These are phyloP conservation scores for Magnolia changhungtana DNA, from an alignment of 164 flowering plant genomes.

Conservation along the genomic window DNA sequence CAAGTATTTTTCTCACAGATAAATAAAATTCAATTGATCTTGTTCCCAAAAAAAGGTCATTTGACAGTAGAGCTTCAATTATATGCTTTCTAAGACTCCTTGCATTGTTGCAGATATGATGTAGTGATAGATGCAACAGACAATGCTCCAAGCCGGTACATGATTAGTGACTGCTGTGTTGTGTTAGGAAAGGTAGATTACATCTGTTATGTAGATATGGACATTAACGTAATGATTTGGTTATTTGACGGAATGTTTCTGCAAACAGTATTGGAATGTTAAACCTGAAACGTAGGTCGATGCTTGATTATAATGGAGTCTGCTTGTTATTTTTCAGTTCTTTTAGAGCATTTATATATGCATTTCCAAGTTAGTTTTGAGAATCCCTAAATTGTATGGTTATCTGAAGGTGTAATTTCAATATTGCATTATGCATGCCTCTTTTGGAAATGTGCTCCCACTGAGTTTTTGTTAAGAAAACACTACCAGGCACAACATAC, in stretches of 20 bases:
- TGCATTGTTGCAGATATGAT: slow-evolving; percentile 60
- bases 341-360: too few species aligned
- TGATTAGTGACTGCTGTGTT: slow-evolving; percentile 93
- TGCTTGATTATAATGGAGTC: too few species aligned
- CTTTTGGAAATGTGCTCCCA: too few species aligned
- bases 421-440: too few species aligned
- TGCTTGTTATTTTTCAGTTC: too few species aligned
- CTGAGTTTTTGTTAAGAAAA: too few species aligned
- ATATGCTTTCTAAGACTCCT: slow-evolving; percentile 31
- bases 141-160: slow-evolving; percentile 87
- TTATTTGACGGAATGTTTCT: not conserved
- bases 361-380: too few species aligned
- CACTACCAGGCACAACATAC: too few species aligned
- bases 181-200: slow-evolving; percentile 75
- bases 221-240: not conserved
- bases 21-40: not conserved
- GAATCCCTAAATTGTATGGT: too few species aligned
- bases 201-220: not conserved
- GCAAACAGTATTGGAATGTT: too few species aligned
- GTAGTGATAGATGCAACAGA: slow-evolving; percentile 91
- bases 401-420: too few species aligned
- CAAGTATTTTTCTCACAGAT: slow-evolving; percentile 60
- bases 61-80: not conserved
- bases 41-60: not conserved
- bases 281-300: too few species aligned